A percentile compares a stretch with the other conserved stretches of the same genome.
Evolutionary conservation across 257 asterid species (phyloP).

Genomic region (Plantago ovata): DNA sequence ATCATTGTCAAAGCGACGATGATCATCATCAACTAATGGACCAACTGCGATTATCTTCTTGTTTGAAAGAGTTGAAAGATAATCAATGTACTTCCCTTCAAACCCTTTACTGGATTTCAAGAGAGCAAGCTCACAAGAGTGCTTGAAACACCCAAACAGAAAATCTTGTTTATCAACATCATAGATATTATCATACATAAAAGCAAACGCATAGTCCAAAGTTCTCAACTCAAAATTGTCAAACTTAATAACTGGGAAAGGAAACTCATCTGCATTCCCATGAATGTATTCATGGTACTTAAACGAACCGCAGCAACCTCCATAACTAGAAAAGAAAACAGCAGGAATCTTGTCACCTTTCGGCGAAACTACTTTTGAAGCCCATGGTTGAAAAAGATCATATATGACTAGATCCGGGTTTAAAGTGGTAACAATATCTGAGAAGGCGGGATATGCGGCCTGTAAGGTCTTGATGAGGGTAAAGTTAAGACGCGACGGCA

Average conservation of each 20-base stretch:
- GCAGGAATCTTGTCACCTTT: no score
- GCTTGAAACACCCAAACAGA: slow-evolving; percentile 5
- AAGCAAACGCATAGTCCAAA: neutral
- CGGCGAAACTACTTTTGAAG: no score
- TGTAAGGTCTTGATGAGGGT: no score
- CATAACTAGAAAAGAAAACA: slow-evolving; percentile 22
- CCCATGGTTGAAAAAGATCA: no score
- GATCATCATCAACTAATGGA: slow-evolving; percentile 22
- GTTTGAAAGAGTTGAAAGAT: slow-evolving; percentile 22
- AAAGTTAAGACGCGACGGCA: no score
- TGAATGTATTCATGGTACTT: slow-evolving; percentile 13
- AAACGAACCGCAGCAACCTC: slow-evolving; percentile 20
- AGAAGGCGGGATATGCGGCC: no score
- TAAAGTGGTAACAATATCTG: no score
- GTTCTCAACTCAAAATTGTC: slow-evolving; percentile 21
- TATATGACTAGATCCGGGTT: no score
- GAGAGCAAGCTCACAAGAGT: slow-evolving; percentile 26
- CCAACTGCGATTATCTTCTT: slow-evolving; percentile 24
- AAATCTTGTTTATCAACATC: slow-evolving; percentile 5
- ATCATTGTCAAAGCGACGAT: neutral
- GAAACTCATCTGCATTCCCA: neutral
- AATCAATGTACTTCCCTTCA: slow-evolving; percentile 33
- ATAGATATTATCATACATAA: neutral
- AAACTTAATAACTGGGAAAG: slow-evolving; percentile 27
- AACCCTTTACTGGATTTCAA: no score